Evolutionary conservation across 768 basidiomycete species (phyloP).

Genomic region (Leucocoprinus birnbaumii): DNA sequence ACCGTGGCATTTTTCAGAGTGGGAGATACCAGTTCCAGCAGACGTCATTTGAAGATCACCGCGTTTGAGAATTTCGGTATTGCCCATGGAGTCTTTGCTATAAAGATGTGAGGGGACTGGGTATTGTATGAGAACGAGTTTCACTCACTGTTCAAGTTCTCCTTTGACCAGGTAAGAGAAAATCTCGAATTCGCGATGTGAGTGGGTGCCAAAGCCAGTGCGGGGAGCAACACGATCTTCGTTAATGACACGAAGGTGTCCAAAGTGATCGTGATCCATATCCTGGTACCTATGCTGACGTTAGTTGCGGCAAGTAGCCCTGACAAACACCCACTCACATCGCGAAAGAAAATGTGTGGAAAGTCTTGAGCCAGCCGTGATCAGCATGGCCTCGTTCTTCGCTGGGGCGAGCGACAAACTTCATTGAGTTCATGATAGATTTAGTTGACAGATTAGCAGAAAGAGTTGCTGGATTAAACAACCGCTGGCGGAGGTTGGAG

Average conservation of each 20-base stretch:
- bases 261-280: slow-evolving; percentile 53
- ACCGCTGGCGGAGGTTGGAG: slow-evolving; percentile 26
- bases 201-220: slow-evolving; percentile 85
- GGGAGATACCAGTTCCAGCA: slow-evolving; percentile 88
- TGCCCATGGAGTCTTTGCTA: slow-evolving; percentile 91
- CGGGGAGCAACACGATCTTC: slow-evolving; percentile 80
- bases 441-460: neutral
- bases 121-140: neutral
- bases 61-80: slow-evolving; percentile 83
- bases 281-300: slow-evolving; percentile 54
- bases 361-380: slow-evolving; percentile 86
- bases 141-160: slow-evolving; percentile 73
- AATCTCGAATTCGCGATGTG: slow-evolving; percentile 86
- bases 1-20: slow-evolving; percentile 57
- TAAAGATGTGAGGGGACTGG: neutral
- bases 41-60: slow-evolving; percentile 92
- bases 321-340: slow-evolving; percentile 36
- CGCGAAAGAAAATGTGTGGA: slow-evolving; percentile 82
- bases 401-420: slow-evolving; percentile 52
- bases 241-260: slow-evolving; percentile 85
- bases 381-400: slow-evolving; percentile 70
- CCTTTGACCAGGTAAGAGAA: slow-evolving; percentile 85
- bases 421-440: slow-evolving; percentile 23
- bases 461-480: slow-evolving; percentile 14
- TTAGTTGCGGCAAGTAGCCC: neutral